Base-by-base conservation (phyloP, 306 rosid genomes). In the Inga oerstediana region DNA sequence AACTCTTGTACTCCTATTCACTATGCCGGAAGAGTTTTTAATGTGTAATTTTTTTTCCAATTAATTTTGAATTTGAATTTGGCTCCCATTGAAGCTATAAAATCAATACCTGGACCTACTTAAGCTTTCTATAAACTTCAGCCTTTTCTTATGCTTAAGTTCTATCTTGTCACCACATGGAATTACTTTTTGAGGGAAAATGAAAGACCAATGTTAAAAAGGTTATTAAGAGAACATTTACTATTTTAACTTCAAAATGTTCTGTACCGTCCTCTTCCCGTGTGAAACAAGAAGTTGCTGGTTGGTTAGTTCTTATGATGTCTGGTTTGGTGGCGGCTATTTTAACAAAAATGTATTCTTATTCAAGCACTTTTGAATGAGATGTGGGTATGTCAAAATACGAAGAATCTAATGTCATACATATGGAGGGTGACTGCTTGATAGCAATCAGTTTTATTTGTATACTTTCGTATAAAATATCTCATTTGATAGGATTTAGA, bases 1-100 rank as follows among this genome's bases (percentile, higher is more conserved):
- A 35, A 39, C 64, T 74, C 8, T 35, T 39, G n/a, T 46, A 39
- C 49, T 45, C 49, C 3, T 46, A 13, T 70, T 76, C 51, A 16
- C 56, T 46, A 22, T 30, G 71, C 15, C 46, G 45, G 52, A 75
- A 58, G 20, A 14, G n/a, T 30, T 69, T 13, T 43, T 8, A 65
- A 56, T 35, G 27, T 43, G 15, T 76, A 35, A 54, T 41, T 19
- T 46, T 39, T 32, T 66, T 54, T 2, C 24, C 24, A 4, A 6
- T 54, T 54, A 41, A 3, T 59, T 72, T 44, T 54, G 56, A n/a
- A 67, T 68, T 52, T 19, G 51, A 76, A 27, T 66, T 66, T 51
- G 76, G 59, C 71, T 27, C 59, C 32, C n/a, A n/a, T 56, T 1
- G 19, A 19, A 70, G 74, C 52, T 76, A 75, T 37, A 75, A 74